phyloP scores from a whole-genome alignment of 2,329 filamentous ascomycete species.

The Aspergillus quadricinctus region DNA sequence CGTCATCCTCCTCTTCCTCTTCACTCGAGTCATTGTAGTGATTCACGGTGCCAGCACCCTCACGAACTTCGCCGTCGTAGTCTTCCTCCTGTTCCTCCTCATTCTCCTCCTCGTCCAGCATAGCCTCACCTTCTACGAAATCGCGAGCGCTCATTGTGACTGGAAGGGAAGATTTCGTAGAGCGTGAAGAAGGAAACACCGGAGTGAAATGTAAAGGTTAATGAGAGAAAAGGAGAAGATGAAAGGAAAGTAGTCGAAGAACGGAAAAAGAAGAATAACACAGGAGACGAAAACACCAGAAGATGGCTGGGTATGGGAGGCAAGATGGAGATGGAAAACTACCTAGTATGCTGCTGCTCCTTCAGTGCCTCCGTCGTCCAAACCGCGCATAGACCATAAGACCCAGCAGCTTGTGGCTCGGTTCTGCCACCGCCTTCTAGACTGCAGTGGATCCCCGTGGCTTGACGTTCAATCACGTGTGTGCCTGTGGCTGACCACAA shows the following conservation, averaged over 20 bases:
- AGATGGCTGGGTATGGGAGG: neutral
- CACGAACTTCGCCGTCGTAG: conserved; percentile 53
- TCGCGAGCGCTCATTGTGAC: conserved; percentile 57
- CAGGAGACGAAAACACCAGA: neutral
- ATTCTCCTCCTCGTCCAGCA: conserved; percentile 79
- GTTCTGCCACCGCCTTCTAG: neutral
- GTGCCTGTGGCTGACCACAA: neutral
- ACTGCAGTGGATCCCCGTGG: neutral
- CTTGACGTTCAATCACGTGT: neutral
- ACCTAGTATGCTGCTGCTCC: neutral
- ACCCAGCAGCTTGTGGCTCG: neutral
- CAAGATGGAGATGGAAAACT: neutral
- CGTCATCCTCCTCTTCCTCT: conserved; percentile 87
- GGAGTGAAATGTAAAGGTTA: conserved; percentile 1
- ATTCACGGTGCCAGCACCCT: conserved; percentile 36
- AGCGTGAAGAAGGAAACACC: conserved; percentile 1
- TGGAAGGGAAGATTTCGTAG: conserved; percentile 1
- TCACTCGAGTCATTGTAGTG: conserved; percentile 79
- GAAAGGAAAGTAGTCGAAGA: neutral
- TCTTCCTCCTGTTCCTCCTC: conserved; percentile 80
- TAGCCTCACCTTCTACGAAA: conserved; percentile 78
- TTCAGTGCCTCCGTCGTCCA: neutral
- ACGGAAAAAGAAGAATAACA: neutral
- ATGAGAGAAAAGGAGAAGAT: neutral
- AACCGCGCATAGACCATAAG: neutral